A percentile compares a stretch with the other conserved stretches of the same genome.
Conservation (phyloP, 371 early-diverging fungal species). For the Cokeromyces recurvatus region DNA sequence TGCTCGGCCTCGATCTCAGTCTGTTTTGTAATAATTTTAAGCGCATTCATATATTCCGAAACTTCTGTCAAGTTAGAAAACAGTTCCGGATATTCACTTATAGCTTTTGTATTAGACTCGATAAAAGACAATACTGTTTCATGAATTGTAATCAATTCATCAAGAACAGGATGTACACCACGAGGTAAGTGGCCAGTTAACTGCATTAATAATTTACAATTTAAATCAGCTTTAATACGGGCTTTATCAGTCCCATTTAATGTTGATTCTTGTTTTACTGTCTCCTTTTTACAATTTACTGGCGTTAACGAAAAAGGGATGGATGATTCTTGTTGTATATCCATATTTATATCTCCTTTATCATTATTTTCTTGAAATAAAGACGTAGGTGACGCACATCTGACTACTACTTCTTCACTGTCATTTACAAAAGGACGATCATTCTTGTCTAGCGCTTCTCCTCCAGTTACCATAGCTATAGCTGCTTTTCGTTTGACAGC, state of each 20-base stretch:
- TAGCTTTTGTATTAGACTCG: constrained; percentile 30
- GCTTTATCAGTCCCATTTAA: constrained; percentile 39
- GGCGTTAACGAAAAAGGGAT: neutral
- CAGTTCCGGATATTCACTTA: constrained; percentile 40
- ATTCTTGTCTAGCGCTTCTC: constrained; percentile 1
- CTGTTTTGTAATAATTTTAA: constrained; percentile 39
- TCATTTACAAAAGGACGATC: no score
- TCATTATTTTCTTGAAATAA: neutral
- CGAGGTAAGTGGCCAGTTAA: constrained; percentile 44
- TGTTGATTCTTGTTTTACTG: constrained; percentile 30
- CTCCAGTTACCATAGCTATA: constrained; percentile 29
- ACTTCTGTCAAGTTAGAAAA: constrained; percentile 26
- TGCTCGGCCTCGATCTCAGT: constrained; percentile 16
- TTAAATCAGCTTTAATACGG: constrained; percentile 39
- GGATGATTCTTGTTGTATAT: no score
- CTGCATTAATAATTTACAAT: constrained; percentile 38
- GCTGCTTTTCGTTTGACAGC: constrained; percentile 24
- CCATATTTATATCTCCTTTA: no score
- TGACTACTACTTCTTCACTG: neutral
- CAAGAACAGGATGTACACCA: constrained; percentile 39
- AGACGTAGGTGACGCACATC: constrained; percentile 1
- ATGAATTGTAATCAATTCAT: constrained; percentile 36
- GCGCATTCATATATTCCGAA: constrained; percentile 33
- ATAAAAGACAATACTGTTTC: constrained; percentile 39
- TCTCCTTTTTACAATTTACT: constrained; percentile 22